Percentiles rank a stretch among this genome's conserved stretches.
Evolutionary conservation across 495 filamentous ascomycete species (phyloP).

Genomic region (Staphylotrichum longicolle): DNA sequence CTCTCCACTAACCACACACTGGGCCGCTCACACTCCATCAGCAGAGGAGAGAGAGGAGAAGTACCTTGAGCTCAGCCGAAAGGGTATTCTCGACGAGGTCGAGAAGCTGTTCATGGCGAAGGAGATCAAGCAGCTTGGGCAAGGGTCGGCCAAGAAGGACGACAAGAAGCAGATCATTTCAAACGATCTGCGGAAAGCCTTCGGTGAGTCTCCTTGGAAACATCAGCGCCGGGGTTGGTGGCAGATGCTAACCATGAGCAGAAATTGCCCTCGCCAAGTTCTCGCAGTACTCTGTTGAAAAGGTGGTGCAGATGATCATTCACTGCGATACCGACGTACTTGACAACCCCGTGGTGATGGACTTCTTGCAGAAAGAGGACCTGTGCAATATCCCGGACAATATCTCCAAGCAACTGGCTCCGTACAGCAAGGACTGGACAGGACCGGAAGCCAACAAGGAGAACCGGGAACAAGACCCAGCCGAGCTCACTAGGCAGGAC

Average conservation of each 20-base stretch:
- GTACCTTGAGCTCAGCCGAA: constrained; percentile 85
- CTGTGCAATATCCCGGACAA: constrained; percentile 91
- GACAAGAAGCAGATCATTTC: constrained; percentile 98
- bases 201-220: constrained; percentile 51
- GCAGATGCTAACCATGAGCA: constrained; percentile 31
- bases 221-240: background rate
- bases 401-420: constrained; percentile 82
- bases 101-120: constrained; percentile 97
- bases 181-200: constrained; percentile 83
- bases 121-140: constrained; percentile 84
- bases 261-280: constrained; percentile 92
- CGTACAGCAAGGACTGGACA: constrained; percentile 96
- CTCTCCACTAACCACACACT: constrained; percentile 87
- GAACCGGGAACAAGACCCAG: constrained; percentile 81
- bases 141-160: constrained; percentile 62
- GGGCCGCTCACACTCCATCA: constrained; percentile 83
- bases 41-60: constrained; percentile 86
- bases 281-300: constrained; percentile 73
- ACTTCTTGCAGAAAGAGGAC: constrained; percentile 90
- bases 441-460: constrained; percentile 77
- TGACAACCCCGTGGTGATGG: constrained; percentile 94
- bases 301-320: constrained; percentile 87
- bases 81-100: constrained; percentile 94
- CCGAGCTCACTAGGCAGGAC: constrained; percentile 87
- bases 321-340: constrained; percentile 90